These are phyloP conservation scores for Rubus parviflorus DNA, from an alignment of 306 rosid species.

Conservation along the genomic window DNA sequence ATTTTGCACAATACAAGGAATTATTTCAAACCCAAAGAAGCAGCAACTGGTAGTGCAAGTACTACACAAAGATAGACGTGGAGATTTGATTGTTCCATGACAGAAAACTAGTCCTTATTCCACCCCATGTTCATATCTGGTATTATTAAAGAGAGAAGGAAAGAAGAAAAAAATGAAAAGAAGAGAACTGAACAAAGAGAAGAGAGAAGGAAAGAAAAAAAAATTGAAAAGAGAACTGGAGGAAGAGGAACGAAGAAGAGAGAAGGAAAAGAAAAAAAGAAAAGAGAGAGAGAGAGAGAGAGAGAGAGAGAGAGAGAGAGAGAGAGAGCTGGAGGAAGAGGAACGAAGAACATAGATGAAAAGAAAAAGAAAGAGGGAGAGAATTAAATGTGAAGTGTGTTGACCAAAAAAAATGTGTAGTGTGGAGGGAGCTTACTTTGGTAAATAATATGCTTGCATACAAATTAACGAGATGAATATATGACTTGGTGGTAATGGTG, in stretches of 20 bases:
- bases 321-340: too few species aligned
- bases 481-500: too few species aligned
- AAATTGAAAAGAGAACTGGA: neutral
- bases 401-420: too few species aligned
- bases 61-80: neutral
- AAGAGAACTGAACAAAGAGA: neutral
- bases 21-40: neutral
- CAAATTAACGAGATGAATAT: too few species aligned
- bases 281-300: neutral
- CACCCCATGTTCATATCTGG: neutral
- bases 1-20: neutral
- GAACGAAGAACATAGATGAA: neutral
- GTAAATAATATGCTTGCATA: too few species aligned
- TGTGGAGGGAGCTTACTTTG: too few species aligned
- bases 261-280: neutral
- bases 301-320: neutral
- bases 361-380: neutral
- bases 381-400: neutral
- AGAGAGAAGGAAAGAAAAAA: neutral
- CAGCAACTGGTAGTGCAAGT: slow-evolving; percentile 6
- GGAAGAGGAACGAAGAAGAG: neutral
- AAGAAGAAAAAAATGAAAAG: neutral
- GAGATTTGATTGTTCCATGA: neutral
- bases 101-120: neutral
- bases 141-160: neutral